phyloP scores from a whole-genome alignment of 2,329 filamentous ascomycete species.

The Stemphylium vesicarium region DNA sequence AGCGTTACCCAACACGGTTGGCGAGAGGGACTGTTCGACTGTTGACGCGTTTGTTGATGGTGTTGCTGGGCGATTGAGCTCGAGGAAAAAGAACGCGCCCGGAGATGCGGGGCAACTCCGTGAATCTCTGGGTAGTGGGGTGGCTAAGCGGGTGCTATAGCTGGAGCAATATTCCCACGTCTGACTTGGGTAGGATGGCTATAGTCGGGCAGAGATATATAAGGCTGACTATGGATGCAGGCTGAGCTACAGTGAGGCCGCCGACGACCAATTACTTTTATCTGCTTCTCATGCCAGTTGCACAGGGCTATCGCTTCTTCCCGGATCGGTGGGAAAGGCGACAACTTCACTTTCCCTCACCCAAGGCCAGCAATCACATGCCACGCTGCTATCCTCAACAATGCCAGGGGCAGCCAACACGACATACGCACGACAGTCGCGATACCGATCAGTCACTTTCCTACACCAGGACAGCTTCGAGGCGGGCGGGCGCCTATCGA shows the following conservation, averaged over 20 bases:
- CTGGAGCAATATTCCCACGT: neutral
- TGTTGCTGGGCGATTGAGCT: conserved; percentile 22
- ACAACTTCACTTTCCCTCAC: neutral
- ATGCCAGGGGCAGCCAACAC: conserved; percentile 6
- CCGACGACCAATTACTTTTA: neutral
- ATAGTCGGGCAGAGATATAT: neutral
- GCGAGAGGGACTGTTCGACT: conserved; percentile 8
- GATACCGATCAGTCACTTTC: neutral
- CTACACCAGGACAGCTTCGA: neutral
- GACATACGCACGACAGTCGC: conserved; percentile 7
- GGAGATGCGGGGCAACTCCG: conserved; percentile 36
- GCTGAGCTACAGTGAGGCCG: neutral
- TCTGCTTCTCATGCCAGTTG: neutral
- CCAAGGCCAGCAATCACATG: conserved; percentile 2
- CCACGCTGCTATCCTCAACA: conserved; percentile 11
- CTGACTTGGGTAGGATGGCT: neutral
- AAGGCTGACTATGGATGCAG: neutral
- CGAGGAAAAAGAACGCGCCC: conserved; percentile 28
- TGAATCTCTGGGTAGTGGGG: conserved; percentile 20
- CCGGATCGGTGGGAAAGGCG: conserved; percentile 8
- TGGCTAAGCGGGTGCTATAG: conserved; percentile 12
- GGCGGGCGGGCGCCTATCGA: neutral
- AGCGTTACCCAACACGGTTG: conserved; percentile 30
- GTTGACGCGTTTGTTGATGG: conserved; percentile 33
- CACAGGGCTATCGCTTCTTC: conserved; percentile 1